Conservation (phyloP, 495 filamentous ascomycete genomes). For the Penicillium paxilli region DNA sequence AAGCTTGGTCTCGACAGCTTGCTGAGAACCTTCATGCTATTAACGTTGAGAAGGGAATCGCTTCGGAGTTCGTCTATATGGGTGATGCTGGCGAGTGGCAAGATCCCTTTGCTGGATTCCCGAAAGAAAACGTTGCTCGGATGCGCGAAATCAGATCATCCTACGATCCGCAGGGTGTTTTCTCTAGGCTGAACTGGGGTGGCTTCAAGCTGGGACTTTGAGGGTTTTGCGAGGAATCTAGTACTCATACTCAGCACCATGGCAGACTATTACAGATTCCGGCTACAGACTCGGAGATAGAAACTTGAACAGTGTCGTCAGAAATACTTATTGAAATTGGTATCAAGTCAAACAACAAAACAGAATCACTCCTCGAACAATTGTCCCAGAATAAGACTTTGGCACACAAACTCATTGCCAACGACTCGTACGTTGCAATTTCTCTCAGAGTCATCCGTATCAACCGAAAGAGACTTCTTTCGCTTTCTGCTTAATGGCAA, state of each 20-base stretch:
- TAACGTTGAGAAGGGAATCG: slow-evolving; percentile 18
- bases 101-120: slow-evolving; percentile 41
- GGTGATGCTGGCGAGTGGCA: slow-evolving; percentile 43
- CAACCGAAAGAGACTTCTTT: slow-evolving; percentile 50
- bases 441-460: slow-evolving; percentile 28
- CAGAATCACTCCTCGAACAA: slow-evolving; percentile 60
- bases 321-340: slow-evolving; percentile 22
- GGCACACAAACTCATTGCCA: slow-evolving; percentile 85
- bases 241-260: background rate
- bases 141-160: slow-evolving; percentile 31
- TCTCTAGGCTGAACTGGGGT: slow-evolving; percentile 27
- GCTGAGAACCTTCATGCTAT: slow-evolving; percentile 19
- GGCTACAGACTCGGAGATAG: no score
- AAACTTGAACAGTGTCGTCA: background rate
- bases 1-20: slow-evolving; percentile 27
- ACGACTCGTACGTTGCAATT: slow-evolving; percentile 54
- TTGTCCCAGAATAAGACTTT: slow-evolving; percentile 86
- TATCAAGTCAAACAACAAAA: slow-evolving; percentile 17
- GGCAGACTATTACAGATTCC: no score
- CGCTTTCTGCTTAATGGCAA: slow-evolving; percentile 51
- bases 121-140: slow-evolving; percentile 27
- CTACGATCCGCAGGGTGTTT: slow-evolving; percentile 35
- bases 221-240: background rate
- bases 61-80: slow-evolving; percentile 32
- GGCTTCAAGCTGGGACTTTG: slow-evolving; percentile 27